Evolutionary conservation across 2,329 filamentous ascomycete genomes (phyloP), one percentile per base, ranked within the genome.

Genomic region (Neopestalotiopsis sp.): DNA sequence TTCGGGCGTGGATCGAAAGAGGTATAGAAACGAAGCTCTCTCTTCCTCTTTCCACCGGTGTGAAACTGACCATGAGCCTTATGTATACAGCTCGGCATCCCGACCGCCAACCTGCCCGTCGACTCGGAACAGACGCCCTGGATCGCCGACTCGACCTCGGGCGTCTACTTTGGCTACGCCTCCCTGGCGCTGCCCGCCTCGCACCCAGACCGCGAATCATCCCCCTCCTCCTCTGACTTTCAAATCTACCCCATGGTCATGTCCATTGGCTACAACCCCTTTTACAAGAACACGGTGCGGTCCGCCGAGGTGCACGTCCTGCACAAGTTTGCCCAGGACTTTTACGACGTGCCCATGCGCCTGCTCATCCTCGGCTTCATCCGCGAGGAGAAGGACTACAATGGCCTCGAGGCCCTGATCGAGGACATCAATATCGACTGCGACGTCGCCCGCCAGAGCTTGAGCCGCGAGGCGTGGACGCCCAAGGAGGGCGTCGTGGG

Each of bases 211-310:
- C 75, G 73, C 70, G 61, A 75, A 71, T 12, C 72, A 69, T 69
- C 73, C 17, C 38, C 61, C 17, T 66, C 68, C 10, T 64, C 4
- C 32, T 38, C 28, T 20, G 34, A 69, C 61, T 65, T 71, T 59
- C 76, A 78, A 59, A 84, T 96, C 68, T 94, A 91, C 80, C 94
- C 94, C 1, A 96, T 97, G 88, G 94, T 97, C 73, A 93, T 98
- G 91, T 94, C 90, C 70, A 95, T 98, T 73, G 96, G 96, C 59
- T 98, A 95, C 88, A 99, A 98, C 81, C 96, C 96, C 0, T 98
- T 95, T 83, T 99, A 97, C 87, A 94, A 95, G 79, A 98, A 99
- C 86, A 91, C 88, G 4, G 90, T 93, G 61, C 91, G 94, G 71
- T 94, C 89, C 71, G 94, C 96, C 77, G 94, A 97, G 86, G 94